Evolutionary conservation across 2,329 filamentous ascomycete species (phyloP), one percentile per base, ranked within the genome.

Genomic region (Neurospora crassa): DNA sequence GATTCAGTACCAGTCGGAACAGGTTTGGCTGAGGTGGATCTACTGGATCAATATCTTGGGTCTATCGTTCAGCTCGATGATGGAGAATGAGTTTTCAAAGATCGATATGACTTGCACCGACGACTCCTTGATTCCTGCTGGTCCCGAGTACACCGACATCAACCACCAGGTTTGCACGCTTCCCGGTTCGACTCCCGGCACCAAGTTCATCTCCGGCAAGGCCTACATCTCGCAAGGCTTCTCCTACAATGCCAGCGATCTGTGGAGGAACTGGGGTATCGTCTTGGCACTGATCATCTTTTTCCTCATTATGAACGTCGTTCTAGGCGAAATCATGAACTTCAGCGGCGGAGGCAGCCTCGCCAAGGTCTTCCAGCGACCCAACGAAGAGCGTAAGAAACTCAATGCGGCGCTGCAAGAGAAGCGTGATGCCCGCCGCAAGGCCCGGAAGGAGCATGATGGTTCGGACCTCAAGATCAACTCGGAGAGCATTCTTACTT

Each of bases 261-360:
- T 96, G 0, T 96, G 93, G 93, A 86, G 92, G 59, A 94, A 96
- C 80, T 92, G 91, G 79, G 92, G 92, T 1, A 96, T 97, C 74
- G 89, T 96, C 72, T 78, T 94, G 12, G 89, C 85, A 1, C 87
- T 96, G 73, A 92, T 96, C 70, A 80, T 91, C 53, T 89, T 89
- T 72, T 97, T 97, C 82, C 84, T 97, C 3, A 80, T 87, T 12
- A 81, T 92, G 71, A 95, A 97, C 74, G 90, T 93, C 47, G 85
- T 92, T 18, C 85, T 95, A 0, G 94, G 93, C 77, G 94, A 97
- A 78, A 83, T 91, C 29, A 84, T 96, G 76, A 92, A 89, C 71
- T 93, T 90, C 75, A 92, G 92, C 59, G 91, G 91, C 79, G 93
- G 91, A 8, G 93, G 93, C n/a, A 93, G 91, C 76, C 88, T 91